phyloP scores from a whole-genome alignment of 2,329 filamentous ascomycete genomes.

The Aureobasidium uvarum region DNA sequence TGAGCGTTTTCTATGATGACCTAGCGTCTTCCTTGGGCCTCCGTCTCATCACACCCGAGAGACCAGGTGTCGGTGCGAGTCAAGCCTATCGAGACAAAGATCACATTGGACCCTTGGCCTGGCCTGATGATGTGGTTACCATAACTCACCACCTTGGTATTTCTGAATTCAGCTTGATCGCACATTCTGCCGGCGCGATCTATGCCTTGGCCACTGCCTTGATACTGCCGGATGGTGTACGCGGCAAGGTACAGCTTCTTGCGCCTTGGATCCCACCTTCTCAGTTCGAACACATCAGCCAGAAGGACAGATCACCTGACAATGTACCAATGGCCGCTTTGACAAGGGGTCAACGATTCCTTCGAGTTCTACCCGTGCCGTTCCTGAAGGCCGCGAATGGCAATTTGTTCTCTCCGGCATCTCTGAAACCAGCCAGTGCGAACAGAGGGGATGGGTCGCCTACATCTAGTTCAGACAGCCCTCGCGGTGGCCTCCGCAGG shows the following conservation, averaged over 20 bases:
- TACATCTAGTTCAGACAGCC: neutral
- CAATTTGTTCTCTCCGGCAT: slow-evolving; percentile 81
- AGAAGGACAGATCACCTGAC: slow-evolving; percentile 37
- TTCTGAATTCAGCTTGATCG: slow-evolving; percentile 92
- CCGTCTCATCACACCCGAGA: slow-evolving; percentile 87
- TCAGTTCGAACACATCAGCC: slow-evolving; percentile 75
- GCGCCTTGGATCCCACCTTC: slow-evolving; percentile 98
- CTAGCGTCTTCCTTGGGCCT: slow-evolving; percentile 83
- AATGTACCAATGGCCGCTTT: slow-evolving; percentile 71
- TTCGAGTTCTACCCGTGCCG: slow-evolving; percentile 84
- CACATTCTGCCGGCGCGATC: slow-evolving; percentile 96
- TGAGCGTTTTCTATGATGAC: slow-evolving; percentile 97
- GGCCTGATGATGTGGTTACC: slow-evolving; percentile 91
- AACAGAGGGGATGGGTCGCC: slow-evolving; percentile 30
- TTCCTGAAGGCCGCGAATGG: slow-evolving; percentile 93
- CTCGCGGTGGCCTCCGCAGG: neutral
- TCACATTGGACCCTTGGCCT: slow-evolving; percentile 76
- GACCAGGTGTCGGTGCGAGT: slow-evolving; percentile 90
- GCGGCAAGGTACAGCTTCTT: slow-evolving; percentile 87
- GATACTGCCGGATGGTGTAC: slow-evolving; percentile 93
- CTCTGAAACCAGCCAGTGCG: slow-evolving; percentile 37
- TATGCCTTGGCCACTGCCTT: slow-evolving; percentile 94
- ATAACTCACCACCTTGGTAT: slow-evolving; percentile 92
- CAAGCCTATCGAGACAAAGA: slow-evolving; percentile 78
- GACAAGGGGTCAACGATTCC: slow-evolving; percentile 85